phyloP scores from a whole-genome alignment of 352 stramenopile species.

The Globisporangium iwayamae region DNA sequence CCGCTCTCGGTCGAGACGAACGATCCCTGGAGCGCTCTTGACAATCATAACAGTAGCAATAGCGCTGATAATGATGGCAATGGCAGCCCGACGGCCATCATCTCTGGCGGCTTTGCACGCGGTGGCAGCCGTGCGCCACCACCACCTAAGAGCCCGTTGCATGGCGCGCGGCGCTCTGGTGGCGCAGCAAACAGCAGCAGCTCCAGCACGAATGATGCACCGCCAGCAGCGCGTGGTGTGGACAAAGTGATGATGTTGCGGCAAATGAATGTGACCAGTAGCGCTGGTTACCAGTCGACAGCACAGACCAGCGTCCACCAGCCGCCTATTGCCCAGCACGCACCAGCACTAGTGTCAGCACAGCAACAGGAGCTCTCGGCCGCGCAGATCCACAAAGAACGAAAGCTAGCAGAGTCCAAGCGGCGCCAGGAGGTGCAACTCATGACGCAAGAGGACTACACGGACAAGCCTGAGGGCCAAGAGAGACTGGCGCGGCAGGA shows the following conservation, averaged over 20 bases:
- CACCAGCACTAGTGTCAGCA: neutral
- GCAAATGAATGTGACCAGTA: slow-evolving; percentile 43
- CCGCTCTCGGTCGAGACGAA: slow-evolving; percentile 36
- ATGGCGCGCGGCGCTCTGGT: slow-evolving; percentile 12
- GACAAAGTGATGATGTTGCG: slow-evolving; percentile 49
- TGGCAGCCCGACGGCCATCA: neutral
- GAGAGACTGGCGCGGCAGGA: slow-evolving; percentile 45
- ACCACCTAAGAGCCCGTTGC: slow-evolving; percentile 49
- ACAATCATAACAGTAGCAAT: neutral
- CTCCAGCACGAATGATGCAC: neutral
- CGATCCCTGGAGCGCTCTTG: slow-evolving; percentile 4
- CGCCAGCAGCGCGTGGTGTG: slow-evolving; percentile 18
- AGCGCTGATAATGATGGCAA: neutral
- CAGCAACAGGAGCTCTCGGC: slow-evolving; percentile 40
- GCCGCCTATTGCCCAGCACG: neutral
- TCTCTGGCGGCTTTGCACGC: slow-evolving; percentile 5
- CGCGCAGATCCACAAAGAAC: slow-evolving; percentile 58
- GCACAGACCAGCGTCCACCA: neutral
- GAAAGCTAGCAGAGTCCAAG: slow-evolving; percentile 45
- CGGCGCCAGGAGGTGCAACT: slow-evolving; percentile 38
- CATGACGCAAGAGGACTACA: slow-evolving; percentile 68
- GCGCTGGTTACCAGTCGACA: slow-evolving; percentile 7
- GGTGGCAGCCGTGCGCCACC: slow-evolving; percentile 23
- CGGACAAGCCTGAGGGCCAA: slow-evolving; percentile 42
- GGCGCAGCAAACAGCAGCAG: neutral